phyloP scores from a whole-genome alignment of 176 grass and related monocot genomes.

The Neostapfia colusana region DNA sequence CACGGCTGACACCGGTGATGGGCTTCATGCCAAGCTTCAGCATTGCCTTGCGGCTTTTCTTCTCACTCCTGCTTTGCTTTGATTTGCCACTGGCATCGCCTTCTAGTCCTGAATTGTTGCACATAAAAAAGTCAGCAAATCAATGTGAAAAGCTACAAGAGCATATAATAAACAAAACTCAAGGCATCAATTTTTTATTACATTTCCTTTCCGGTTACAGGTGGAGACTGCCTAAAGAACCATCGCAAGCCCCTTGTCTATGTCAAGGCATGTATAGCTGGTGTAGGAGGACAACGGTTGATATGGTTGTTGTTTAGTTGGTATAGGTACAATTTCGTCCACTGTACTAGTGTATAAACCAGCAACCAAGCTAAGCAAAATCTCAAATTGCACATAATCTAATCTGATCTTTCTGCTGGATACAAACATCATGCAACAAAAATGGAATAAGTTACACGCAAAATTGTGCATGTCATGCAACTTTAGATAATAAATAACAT shows the following conservation, averaged over 20 bases:
- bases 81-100: constrained; percentile 57
- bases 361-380: neutral
- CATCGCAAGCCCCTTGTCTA: neutral
- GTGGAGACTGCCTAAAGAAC: neutral
- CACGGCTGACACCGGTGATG: constrained; percentile 56
- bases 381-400: neutral
- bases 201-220: neutral
- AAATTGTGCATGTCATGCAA: neutral
- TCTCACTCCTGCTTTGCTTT: constrained; percentile 82
- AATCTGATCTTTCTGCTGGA: neutral
- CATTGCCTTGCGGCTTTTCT: constrained; percentile 84
- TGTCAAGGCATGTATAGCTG: neutral
- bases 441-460: neutral
- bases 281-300: neutral
- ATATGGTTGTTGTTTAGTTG: neutral
- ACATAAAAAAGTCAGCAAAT: neutral
- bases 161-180: neutral
- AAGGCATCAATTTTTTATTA: neutral
- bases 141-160: neutral
- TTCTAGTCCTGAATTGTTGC: constrained; percentile 39
- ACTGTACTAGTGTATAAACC: neutral
- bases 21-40: constrained; percentile 80
- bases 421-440: neutral
- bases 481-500: neutral
- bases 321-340: neutral